Evolutionary conservation across 345 rosid species (phyloP).

Genomic region (Carallia brachiata): DNA sequence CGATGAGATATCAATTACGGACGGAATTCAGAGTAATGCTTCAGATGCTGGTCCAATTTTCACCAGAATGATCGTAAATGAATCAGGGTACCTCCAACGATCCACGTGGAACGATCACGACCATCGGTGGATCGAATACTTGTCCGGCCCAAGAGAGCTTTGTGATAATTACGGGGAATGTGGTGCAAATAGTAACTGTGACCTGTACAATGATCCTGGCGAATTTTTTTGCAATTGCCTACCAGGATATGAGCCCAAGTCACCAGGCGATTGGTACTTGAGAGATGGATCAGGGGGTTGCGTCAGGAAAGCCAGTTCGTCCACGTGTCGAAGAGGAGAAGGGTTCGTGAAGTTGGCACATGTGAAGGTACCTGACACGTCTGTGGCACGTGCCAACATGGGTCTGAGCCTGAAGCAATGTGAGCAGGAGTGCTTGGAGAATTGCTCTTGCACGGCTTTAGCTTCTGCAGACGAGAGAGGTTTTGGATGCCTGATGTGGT

Average conservation of each 20-base stretch:
- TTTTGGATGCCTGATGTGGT: slow-evolving; percentile 34
- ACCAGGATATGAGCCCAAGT: slow-evolving; percentile 68
- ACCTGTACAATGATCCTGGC: slow-evolving; percentile 25
- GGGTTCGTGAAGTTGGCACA: slow-evolving; percentile 22
- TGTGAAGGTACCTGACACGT: slow-evolving; percentile 26
- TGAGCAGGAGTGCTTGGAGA: slow-evolving; percentile 23
- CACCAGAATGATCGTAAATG: slow-evolving; percentile 51
- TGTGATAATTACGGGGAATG: slow-evolving; percentile 63
- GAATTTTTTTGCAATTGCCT: slow-evolving; percentile 59
- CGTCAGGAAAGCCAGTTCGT: slow-evolving; percentile 21
- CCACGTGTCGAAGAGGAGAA: slow-evolving; percentile 26
- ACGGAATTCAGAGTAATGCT: slow-evolving; percentile 15
- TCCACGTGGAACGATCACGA: slow-evolving; percentile 46
- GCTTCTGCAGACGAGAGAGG: slow-evolving; percentile 22
- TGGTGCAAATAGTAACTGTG: slow-evolving; percentile 56
- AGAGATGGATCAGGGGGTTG: slow-evolving; percentile 61
- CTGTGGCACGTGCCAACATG: slow-evolving; percentile 1
- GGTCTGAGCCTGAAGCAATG: slow-evolving; percentile 22
- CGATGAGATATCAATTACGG: slow-evolving; percentile 37
- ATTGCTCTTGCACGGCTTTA: slow-evolving; percentile 36
- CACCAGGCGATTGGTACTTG: slow-evolving; percentile 46
- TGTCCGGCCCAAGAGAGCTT: slow-evolving; percentile 52
- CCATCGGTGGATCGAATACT: slow-evolving; percentile 46
- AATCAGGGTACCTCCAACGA: slow-evolving; percentile 43
- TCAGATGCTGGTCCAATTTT: slow-evolving; percentile 21